phyloP scores from a whole-genome alignment of 2,329 filamentous ascomycete genomes.

The Aureobasidium namibiae region DNA sequence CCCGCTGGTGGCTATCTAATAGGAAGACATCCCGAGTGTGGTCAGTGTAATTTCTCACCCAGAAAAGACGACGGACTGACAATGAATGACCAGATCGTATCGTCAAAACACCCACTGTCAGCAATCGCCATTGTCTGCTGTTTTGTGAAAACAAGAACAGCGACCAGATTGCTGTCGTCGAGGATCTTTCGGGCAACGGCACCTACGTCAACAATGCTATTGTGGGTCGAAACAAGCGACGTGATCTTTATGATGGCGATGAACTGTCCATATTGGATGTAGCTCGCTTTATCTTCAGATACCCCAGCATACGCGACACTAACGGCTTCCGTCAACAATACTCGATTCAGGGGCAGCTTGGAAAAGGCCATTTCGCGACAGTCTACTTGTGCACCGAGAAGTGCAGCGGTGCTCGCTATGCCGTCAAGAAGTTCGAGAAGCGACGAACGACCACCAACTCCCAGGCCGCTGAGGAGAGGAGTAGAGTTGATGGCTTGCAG shows the following conservation, averaged over 20 bases:
- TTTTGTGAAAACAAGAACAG: slow-evolving; percentile 55
- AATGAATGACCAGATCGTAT: slow-evolving; percentile 48
- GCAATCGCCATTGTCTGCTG: slow-evolving; percentile 72
- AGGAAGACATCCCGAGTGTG: slow-evolving; percentile 87
- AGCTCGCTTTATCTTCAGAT: slow-evolving; percentile 84
- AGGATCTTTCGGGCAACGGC: slow-evolving; percentile 92
- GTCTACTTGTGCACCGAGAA: slow-evolving; percentile 90
- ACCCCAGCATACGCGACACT: slow-evolving; percentile 65
- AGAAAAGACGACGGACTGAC: neutral
- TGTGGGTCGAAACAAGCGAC: slow-evolving; percentile 82
- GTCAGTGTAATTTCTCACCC: slow-evolving; percentile 43
- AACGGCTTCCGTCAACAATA: slow-evolving; percentile 83
- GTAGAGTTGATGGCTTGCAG: slow-evolving; percentile 77
- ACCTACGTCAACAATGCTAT: slow-evolving; percentile 92
- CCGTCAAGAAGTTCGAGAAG: slow-evolving; percentile 92
- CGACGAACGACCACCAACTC: slow-evolving; percentile 59
- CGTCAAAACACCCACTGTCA: slow-evolving; percentile 70
- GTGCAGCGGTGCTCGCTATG: slow-evolving; percentile 69
- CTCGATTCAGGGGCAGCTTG: slow-evolving; percentile 72
- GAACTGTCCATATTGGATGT: slow-evolving; percentile 82
- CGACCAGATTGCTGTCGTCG: slow-evolving; percentile 61
- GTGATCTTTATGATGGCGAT: slow-evolving; percentile 81
- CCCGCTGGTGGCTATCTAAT: slow-evolving; percentile 81
- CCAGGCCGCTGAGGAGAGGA: slow-evolving; percentile 47
- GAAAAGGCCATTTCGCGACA: slow-evolving; percentile 91